These are phyloP conservation scores for Teratosphaeria nubilosa DNA, from an alignment of 2,329 filamentous ascomycete species.

Conservation along the genomic window DNA sequence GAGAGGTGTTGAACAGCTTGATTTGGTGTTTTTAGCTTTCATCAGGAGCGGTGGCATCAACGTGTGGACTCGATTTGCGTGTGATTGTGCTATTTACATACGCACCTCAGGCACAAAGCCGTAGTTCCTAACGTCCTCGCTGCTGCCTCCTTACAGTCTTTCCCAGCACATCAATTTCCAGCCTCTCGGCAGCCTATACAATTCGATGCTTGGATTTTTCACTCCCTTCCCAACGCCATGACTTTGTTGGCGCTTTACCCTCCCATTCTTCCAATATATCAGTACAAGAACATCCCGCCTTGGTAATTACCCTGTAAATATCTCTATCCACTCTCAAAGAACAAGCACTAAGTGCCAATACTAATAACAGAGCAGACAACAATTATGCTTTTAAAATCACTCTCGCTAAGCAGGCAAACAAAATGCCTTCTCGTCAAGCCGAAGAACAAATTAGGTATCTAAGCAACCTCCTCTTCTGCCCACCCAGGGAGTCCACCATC, in stretches of 20 bases:
- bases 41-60: too few relatives aligned
- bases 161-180: background rate
- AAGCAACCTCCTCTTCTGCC: constrained; percentile 51
- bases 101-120: background rate
- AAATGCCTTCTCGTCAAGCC: background rate
- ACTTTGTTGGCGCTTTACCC: background rate
- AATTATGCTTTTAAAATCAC: background rate
- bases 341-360: background rate
- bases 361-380: background rate
- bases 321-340: background rate
- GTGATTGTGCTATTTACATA: background rate
- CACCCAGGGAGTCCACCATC: constrained; percentile 50
- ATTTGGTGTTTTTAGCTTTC: background rate
- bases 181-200: background rate
- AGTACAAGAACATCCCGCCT: background rate
- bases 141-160: background rate
- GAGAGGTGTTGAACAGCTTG: background rate
- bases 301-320: background rate
- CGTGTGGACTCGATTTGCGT: background rate
- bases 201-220: background rate
- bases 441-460: background rate
- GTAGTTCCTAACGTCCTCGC: background rate
- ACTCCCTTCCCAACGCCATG: background rate
- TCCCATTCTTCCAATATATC: background rate
- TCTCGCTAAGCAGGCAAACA: background rate